These are phyloP conservation scores for Nymphaea colorata DNA, from an alignment of 164 flowering plant genomes.

Conservation along the genomic window DNA sequence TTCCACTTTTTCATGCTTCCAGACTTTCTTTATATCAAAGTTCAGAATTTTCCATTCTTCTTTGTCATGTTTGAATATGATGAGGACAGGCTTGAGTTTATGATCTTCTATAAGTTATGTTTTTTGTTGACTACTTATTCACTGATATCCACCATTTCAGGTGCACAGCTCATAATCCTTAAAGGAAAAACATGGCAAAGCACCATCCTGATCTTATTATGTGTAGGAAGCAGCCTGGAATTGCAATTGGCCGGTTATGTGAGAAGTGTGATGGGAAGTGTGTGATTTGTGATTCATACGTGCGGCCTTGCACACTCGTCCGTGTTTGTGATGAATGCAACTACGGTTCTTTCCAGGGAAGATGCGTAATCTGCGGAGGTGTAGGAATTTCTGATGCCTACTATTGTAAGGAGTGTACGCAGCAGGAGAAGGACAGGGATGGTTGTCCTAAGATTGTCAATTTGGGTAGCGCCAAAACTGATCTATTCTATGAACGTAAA, in stretches of 20 bases:
- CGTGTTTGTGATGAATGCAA: slow-evolving; percentile 82
- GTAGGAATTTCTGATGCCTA: slow-evolving; percentile 87
- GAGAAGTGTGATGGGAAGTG: slow-evolving; percentile 61
- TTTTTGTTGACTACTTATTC: background rate
- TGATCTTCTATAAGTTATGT: no score
- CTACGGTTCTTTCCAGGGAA: slow-evolving; percentile 77
- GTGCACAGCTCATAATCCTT: background rate
- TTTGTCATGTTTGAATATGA: no score
- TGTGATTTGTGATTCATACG: slow-evolving; percentile 60
- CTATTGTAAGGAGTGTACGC: slow-evolving; percentile 83
- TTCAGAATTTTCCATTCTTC: no score
- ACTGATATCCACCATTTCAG: background rate
- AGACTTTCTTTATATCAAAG: no score
- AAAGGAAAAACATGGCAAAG: slow-evolving; percentile 38
- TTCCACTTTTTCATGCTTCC: no score
- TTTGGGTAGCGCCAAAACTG: slow-evolving; percentile 88
- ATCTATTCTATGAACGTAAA: slow-evolving; percentile 74
- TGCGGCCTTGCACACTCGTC: slow-evolving; percentile 64
- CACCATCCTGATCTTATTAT: slow-evolving; percentile 74
- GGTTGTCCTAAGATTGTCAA: slow-evolving; percentile 83
- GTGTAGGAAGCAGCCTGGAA: slow-evolving; percentile 68
- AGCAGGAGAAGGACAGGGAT: slow-evolving; percentile 80
- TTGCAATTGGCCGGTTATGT: slow-evolving; percentile 52
- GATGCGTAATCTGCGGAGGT: slow-evolving; percentile 72
- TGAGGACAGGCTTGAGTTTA: no score